Percentiles rank a stretch among this genome's conserved stretches.
phyloP scores from a whole-genome alignment of 129 eudicot species.

The Silybum marianum region DNA sequence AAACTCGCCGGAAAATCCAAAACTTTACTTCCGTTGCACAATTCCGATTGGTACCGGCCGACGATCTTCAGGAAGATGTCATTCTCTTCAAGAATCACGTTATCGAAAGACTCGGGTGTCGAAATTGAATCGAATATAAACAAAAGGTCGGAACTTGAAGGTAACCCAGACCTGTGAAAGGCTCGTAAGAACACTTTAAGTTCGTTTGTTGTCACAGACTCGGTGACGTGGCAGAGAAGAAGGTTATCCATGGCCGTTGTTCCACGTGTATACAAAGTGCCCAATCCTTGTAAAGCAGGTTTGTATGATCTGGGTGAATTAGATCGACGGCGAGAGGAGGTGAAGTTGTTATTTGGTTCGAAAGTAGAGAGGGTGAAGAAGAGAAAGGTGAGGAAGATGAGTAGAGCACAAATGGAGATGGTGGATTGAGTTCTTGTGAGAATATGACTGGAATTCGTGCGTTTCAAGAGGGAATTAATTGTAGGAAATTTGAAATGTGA shows the following conservation, averaged over 20 bases:
- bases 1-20: slow-evolving; percentile 29
- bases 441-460: slow-evolving; percentile 42
- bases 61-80: slow-evolving; percentile 49
- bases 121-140: slow-evolving; percentile 40
- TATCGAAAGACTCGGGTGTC: slow-evolving; percentile 18
- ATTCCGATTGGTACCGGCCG: slow-evolving; percentile 10
- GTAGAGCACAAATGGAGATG: slow-evolving; percentile 62
- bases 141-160: slow-evolving; percentile 51
- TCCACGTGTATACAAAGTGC: slow-evolving; percentile 53
- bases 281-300: slow-evolving; percentile 72
- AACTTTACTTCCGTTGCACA: neutral
- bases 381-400: slow-evolving; percentile 55
- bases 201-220: slow-evolving; percentile 33
- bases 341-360: slow-evolving; percentile 40
- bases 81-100: slow-evolving; percentile 41
- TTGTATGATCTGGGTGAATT: neutral
- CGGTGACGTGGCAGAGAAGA: slow-evolving; percentile 55
- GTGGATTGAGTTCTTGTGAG: slow-evolving; percentile 63
- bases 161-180: slow-evolving; percentile 34
- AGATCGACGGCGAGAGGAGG: neutral
- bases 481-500: neutral
- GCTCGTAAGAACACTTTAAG: slow-evolving; percentile 44
- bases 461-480: slow-evolving; percentile 27
- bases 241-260: slow-evolving; percentile 60
- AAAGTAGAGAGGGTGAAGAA: slow-evolving; percentile 69